These are phyloP conservation scores for Fraxinus sp. DNA, from an alignment of 305 asterid genomes.

Conservation along the genomic window DNA sequence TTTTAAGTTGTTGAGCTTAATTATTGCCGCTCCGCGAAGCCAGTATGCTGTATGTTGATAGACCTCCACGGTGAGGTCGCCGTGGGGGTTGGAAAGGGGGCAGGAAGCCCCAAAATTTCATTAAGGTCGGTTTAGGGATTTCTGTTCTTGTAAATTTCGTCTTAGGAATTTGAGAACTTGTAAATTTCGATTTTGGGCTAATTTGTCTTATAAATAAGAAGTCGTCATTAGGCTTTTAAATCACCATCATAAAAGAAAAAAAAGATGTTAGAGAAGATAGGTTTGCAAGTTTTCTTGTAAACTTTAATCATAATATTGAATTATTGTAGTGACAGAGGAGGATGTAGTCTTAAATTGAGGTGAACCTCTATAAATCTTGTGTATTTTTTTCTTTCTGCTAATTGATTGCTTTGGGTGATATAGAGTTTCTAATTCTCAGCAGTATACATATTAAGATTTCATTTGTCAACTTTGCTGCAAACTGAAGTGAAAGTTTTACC, in stretches of 20 bases:
- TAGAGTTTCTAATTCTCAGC: neutral
- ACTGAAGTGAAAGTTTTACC: slow-evolving; percentile 16
- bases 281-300: neutral
- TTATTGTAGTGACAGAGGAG: neutral
- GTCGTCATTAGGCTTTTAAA: neutral
- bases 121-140: neutral
- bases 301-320: neutral
- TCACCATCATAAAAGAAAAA: neutral
- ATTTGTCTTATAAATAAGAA: neutral
- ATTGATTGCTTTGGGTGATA: neutral
- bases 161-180: neutral
- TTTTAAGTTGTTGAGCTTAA: neutral
- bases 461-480: slow-evolving; percentile 1
- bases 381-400: neutral
- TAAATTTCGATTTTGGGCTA: too few relatives aligned
- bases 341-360: neutral
- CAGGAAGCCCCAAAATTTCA: neutral
- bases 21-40: neutral
- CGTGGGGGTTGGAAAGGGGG: neutral
- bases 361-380: too few relatives aligned
- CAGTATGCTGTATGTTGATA: neutral
- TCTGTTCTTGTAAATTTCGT: too few relatives aligned
- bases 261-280: neutral
- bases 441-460: neutral
- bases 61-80: neutral